These are phyloP conservation scores for Boletus tylopilopsis DNA, from an alignment of 768 basidiomycete species.

Conservation along the genomic window DNA sequence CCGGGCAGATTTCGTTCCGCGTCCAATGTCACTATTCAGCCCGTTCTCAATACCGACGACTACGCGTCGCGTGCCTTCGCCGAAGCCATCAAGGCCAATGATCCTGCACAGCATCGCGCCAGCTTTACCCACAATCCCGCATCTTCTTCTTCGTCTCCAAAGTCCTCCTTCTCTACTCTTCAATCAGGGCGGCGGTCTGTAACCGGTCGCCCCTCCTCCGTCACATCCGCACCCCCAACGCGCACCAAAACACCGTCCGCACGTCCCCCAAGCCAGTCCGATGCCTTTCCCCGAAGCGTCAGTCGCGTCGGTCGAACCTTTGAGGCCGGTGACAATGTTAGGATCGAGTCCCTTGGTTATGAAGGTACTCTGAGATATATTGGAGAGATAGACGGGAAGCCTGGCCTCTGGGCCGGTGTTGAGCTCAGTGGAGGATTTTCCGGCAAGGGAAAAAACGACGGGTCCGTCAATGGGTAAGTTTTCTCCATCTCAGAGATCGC, in stretches of 20 bases:
- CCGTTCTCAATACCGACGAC: slow-evolving; percentile 41
- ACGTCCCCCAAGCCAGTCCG: slow-evolving; percentile 65
- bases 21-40: slow-evolving; percentile 44
- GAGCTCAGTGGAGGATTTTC: slow-evolving; percentile 81
- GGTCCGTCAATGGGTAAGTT: slow-evolving; percentile 82
- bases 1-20: slow-evolving; percentile 68
- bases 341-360: slow-evolving; percentile 84
- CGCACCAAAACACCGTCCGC: slow-evolving; percentile 52
- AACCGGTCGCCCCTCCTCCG: slow-evolving; percentile 59
- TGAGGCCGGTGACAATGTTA: slow-evolving; percentile 76
- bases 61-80: slow-evolving; percentile 69
- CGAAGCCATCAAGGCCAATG: slow-evolving; percentile 77
- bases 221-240: slow-evolving; percentile 48
- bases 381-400: slow-evolving; percentile 85
- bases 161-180: slow-evolving; percentile 34
- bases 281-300: slow-evolving; percentile 45
- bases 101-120: slow-evolving; percentile 67
- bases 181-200: slow-evolving; percentile 43
- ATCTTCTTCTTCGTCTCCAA: slow-evolving; percentile 48
- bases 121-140: slow-evolving; percentile 36
- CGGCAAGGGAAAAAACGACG: slow-evolving; percentile 95
- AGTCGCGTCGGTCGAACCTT: slow-evolving; percentile 47
- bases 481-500: background rate
- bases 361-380: slow-evolving; percentile 81
- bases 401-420: slow-evolving; percentile 91